These are phyloP conservation scores for Fragaria vesca DNA, from an alignment of 306 rosid species.

Conservation along the genomic window DNA sequence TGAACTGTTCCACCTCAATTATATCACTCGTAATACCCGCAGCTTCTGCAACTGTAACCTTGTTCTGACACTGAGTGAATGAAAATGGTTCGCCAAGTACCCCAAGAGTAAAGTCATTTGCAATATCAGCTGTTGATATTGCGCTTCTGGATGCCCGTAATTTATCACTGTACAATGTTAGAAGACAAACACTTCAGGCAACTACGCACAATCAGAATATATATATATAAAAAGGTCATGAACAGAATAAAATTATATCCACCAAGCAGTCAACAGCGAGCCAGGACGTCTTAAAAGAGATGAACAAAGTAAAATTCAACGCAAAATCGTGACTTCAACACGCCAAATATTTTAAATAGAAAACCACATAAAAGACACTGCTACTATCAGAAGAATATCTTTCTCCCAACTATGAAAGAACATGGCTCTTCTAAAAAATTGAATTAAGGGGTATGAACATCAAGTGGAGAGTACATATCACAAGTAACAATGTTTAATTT, in stretches of 20 bases:
- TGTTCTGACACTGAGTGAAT: conserved; percentile 77
- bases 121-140: conserved; percentile 71
- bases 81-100: conserved; percentile 64
- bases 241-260: background rate
- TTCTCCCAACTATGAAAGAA: background rate
- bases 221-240: background rate
- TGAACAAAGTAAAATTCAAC: background rate
- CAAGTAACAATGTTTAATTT: no score
- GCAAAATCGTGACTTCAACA: background rate
- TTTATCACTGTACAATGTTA: conserved; percentile 62
- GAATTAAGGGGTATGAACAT: background rate
- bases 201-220: background rate
- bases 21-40: conserved; percentile 73
- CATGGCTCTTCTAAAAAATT: background rate
- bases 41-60: conserved; percentile 72
- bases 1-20: conserved; percentile 67
- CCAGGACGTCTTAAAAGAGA: background rate
- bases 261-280: background rate
- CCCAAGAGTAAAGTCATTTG: conserved; percentile 76
- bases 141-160: conserved; percentile 79
- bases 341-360: background rate
- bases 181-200: conserved; percentile 4
- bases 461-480: background rate
- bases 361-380: background rate
- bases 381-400: background rate